Conservation (phyloP, 148 eudicot species). For the Gaultheria prostrata region DNA sequence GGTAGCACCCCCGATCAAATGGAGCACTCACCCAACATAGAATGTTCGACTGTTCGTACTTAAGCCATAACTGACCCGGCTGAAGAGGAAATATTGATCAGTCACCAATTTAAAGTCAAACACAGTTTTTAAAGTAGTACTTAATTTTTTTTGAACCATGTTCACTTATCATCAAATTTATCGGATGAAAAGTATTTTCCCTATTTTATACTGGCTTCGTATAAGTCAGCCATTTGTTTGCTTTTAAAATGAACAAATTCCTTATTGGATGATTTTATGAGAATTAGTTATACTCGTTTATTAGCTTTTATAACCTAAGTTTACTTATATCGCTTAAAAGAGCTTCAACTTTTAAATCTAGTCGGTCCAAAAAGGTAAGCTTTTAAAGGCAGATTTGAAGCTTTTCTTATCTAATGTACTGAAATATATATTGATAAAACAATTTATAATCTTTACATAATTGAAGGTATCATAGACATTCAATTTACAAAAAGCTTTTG, state of each 20-base stretch:
- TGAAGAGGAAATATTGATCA: no score
- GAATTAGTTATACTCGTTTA: background rate
- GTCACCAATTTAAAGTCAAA: background rate
- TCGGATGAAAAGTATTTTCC: background rate
- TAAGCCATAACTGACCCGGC: no score
- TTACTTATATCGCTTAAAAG: background rate
- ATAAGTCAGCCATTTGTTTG: background rate
- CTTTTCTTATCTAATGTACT: background rate
- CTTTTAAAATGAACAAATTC: background rate
- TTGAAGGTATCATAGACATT: no score
- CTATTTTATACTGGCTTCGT: background rate
- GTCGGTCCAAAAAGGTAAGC: background rate
- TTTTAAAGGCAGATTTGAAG: background rate
- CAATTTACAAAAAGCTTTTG: no score
- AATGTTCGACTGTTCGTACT: no score
- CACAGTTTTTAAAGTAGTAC: background rate
- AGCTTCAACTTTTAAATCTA: background rate
- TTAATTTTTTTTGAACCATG: background rate
- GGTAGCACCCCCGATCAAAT: no score
- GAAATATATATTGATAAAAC: background rate
- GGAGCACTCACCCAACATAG: no score
- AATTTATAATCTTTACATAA: background rate
- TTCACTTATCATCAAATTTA: background rate
- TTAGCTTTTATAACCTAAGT: background rate
- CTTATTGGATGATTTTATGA: background rate